These are phyloP conservation scores for Fraxinus platypoda DNA, from an alignment of 305 asterid genomes.

Conservation along the genomic window DNA sequence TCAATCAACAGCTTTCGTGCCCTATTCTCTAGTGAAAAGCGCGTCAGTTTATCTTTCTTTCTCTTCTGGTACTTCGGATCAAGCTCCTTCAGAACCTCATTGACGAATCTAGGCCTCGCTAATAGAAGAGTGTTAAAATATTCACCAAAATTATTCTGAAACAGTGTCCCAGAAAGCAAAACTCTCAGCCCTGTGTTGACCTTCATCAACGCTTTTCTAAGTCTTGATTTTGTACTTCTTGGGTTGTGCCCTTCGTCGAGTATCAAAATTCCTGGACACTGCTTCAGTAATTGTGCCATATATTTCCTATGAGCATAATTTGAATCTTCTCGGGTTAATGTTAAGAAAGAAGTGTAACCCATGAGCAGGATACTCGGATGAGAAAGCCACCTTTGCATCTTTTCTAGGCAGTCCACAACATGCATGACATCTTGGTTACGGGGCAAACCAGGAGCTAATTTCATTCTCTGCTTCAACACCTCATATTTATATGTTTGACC, in stretches of 20 bases:
- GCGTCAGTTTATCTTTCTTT: slow-evolving; percentile 51
- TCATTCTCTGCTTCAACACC: slow-evolving; percentile 79
- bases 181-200: slow-evolving; percentile 81
- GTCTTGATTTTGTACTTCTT: slow-evolving; percentile 92
- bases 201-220: slow-evolving; percentile 84
- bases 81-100: slow-evolving; percentile 80
- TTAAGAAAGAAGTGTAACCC: slow-evolving; percentile 95
- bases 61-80: slow-evolving; percentile 82
- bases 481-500: slow-evolving; percentile 95
- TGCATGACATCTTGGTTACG: slow-evolving; percentile 93
- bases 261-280: slow-evolving; percentile 82
- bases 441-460: slow-evolving; percentile 75
- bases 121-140: slow-evolving; percentile 87
- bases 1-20: slow-evolving; percentile 81
- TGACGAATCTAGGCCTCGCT: slow-evolving; percentile 78
- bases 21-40: slow-evolving; percentile 73
- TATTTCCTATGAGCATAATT: slow-evolving; percentile 90
- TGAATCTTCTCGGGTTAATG: slow-evolving; percentile 84
- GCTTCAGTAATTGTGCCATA: slow-evolving; percentile 82
- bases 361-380: slow-evolving; percentile 88
- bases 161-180: slow-evolving; percentile 82
- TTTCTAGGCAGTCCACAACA: slow-evolving; percentile 92
- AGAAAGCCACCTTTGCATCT: slow-evolving; percentile 94
- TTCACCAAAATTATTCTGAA: slow-evolving; percentile 95
- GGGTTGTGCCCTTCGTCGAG: slow-evolving; percentile 99